Evolutionary conservation across 331 rosid species (phyloP).

Genomic region (Quercus tomentella): DNA sequence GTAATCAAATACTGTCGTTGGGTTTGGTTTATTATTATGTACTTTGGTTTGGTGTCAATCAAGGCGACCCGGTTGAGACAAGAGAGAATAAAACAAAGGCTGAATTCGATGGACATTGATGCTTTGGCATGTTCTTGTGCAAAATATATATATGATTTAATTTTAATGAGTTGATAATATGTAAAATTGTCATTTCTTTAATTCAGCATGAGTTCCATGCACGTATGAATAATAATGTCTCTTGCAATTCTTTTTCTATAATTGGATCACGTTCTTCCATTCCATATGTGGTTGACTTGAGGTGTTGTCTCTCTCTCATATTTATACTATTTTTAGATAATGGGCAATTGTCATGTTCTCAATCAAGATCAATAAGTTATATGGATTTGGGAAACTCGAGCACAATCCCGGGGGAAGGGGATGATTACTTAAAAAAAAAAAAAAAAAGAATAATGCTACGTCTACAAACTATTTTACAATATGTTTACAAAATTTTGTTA

Average conservation of each 20-base stretch:
- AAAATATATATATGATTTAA: background rate
- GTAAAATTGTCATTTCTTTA: background rate
- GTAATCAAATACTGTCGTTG: background rate
- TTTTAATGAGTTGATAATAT: background rate
- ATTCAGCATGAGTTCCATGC: background rate
- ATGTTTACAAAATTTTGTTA: too few relatives aligned
- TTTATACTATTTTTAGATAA: too few relatives aligned
- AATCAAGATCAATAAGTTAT: too few relatives aligned
- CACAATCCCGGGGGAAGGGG: too few relatives aligned
- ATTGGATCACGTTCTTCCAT: background rate
- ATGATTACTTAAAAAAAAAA: too few relatives aligned
- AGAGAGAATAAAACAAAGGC: background rate
- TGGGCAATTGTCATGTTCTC: too few relatives aligned
- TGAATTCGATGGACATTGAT: too few relatives aligned
- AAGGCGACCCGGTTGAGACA: background rate
- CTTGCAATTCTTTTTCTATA: background rate
- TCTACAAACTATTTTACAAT: too few relatives aligned
- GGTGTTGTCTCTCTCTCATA: background rate
- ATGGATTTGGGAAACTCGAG: too few relatives aligned
- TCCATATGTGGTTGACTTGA: background rate
- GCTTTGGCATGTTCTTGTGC: background rate
- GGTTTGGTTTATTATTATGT: background rate
- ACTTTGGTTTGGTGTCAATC: background rate
- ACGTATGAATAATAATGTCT: background rate
- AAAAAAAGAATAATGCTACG: too few relatives aligned